Evolutionary conservation across 1,284 basidiomycete genomes (phyloP), one percentile per base, ranked within the genome.

Genomic region (Trametes hirsuta): DNA sequence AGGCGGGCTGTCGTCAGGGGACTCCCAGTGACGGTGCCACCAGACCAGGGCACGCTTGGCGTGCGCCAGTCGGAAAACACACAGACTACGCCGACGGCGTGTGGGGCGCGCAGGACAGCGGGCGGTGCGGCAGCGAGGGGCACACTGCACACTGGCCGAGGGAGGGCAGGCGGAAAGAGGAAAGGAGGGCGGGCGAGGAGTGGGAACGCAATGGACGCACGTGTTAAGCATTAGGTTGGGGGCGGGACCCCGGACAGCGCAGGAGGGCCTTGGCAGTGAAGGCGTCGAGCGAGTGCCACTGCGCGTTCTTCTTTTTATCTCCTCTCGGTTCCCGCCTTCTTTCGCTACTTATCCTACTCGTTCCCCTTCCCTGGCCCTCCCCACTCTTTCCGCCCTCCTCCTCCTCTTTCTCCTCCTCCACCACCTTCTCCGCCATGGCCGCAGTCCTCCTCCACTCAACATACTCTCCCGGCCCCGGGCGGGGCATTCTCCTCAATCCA

Each of bases 401-500:
- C 58, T 70, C 6, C 69, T 66, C 36, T 67, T 78, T 24, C 63
- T 68, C 50, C 45, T 48, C 42, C 39, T 42, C 34, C 41, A 52
- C 50, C 53, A 52, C 49, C 47, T 42, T 24, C 41, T 49, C 50
- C 53, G 52, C 49, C 47, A 72, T 72, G 72, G 61, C 71, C 15
- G 59, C 68, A 14, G 66, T 71, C 44, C 59, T 69, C 51, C 6
- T 47, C 34, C 42, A 63, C 36, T 15, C 47, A 22, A n/a, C 52
- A 3, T 59, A 51, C 52, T 48, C 59, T 39, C 47, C 51, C 37
- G 36, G 59, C 22, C 65, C 66, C 5, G 58, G 61, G 36, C 68
- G 67, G n/a, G 70, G 74, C 62, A 75, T 76, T 52, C 74, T 76
- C 30, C 71, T 74, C 69, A 75, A 75, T 68, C 67, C 72, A 3